phyloP scores from a whole-genome alignment of 257 asterid species.

The Capsicum baccatum region DNA sequence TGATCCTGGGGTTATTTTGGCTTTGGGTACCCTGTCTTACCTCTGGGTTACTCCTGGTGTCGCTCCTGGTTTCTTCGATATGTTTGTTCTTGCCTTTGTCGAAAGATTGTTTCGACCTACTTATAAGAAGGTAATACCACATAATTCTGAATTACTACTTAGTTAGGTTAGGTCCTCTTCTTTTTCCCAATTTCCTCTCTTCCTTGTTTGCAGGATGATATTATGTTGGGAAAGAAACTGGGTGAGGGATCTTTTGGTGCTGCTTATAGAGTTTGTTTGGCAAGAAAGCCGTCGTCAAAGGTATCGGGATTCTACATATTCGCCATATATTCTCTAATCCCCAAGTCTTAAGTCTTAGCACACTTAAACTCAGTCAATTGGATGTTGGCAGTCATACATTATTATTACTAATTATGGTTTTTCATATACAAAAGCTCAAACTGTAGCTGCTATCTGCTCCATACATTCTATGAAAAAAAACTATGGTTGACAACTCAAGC shows the following conservation, averaged over 20 bases:
- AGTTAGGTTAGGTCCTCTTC: neutral
- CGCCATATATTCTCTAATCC: neutral
- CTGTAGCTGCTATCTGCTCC: neutral
- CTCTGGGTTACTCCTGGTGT: slow-evolving; percentile 99
- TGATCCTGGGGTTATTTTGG: slow-evolving; percentile 85
- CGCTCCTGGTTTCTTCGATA: slow-evolving; percentile 97
- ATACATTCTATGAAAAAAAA: too few species aligned
- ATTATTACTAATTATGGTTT: neutral
- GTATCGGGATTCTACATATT: slow-evolving; percentile 36
- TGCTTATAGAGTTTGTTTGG: slow-evolving; percentile 72
- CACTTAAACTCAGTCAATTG: neutral
- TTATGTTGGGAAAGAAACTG: slow-evolving; percentile 91
- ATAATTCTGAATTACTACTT: neutral
- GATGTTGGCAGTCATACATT: neutral
- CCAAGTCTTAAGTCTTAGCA: too few species aligned
- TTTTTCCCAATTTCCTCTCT: neutral
- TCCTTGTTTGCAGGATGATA: slow-evolving; percentile 66
- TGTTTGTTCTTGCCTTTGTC: slow-evolving; percentile 93
- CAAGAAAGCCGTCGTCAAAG: slow-evolving; percentile 65
- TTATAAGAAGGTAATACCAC: slow-evolving; percentile 64
- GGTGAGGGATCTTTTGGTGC: slow-evolving; percentile 96
- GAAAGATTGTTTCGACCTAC: slow-evolving; percentile 79
- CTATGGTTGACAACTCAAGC: neutral
- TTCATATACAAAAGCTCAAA: neutral
- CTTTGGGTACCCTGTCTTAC: slow-evolving; percentile 83